Evolutionary conservation across 2,329 filamentous ascomycete genomes (phyloP), one percentile per base, ranked within the genome.

Genomic region (Ceratocystis destructans): DNA sequence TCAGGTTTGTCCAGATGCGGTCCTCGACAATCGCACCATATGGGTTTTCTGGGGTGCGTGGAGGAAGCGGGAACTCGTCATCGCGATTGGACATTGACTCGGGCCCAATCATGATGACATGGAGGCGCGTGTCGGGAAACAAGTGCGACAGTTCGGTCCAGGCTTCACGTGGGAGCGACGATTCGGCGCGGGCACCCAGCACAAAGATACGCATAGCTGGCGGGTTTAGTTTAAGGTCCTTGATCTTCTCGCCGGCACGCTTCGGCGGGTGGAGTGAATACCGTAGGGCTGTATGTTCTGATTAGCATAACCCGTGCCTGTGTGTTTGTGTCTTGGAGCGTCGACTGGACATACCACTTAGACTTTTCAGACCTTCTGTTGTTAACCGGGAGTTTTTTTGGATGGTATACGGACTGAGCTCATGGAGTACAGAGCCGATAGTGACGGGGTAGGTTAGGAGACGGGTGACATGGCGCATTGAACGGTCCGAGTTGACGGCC

Each of bases 11-110:
- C 73, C 88, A 90, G 7, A 99, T 82, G 64, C 93, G 86, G 75
- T 96, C 93, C 77, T 99, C 95, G 15, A 96, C 84, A 64, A 99
- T 82, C n/a, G 89, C 90, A 53, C 94, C 94, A 71, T 92, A 99
- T 0, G 94, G 94, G 73, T 99, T 99, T 8, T 80, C 78, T 0
- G 92, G 80, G 1, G 90, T 96, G 66, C 92, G 86, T 71, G 89
- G 83, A 1, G 95, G 94, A 1, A 97, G 81, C 0, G 94, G 94
- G 73, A 95, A 96, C 75, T 99, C 94, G 68, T 86, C 83, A 72
- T 97, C 91, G 69, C 95, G 88, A 76, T 96, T 96, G 25, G 87
- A 81, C 92, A 99, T 97, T 72, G 88, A 89, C 77, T 99, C 94
- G 0, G 94, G 94, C 0, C 94, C 94, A 72, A 99, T 93, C 75